Conservation (phyloP, 805 yeast genomes). For the Wickerhamomyces canadensis region DNA sequence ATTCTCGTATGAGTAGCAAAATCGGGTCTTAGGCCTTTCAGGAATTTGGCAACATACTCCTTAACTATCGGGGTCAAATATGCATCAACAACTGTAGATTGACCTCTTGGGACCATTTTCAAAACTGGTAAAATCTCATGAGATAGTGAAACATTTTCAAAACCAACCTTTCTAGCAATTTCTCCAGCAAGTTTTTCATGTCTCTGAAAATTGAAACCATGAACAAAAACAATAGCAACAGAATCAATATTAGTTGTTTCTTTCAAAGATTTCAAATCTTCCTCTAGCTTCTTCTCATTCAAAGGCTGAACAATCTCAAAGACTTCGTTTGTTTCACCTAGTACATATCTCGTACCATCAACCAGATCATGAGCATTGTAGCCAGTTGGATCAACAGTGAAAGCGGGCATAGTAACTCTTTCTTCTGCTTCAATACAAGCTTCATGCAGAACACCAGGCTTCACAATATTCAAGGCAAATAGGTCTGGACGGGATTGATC, state of each 20-base stretch:
- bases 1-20: constrained; percentile 33
- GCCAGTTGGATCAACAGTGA: constrained; percentile 54
- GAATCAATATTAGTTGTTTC: constrained; percentile 25
- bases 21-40: constrained; percentile 29
- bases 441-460: constrained; percentile 40
- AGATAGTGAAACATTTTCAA: constrained; percentile 27
- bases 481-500: constrained; percentile 48
- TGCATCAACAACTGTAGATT: constrained; percentile 38
- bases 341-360: constrained; percentile 31
- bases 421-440: constrained; percentile 44
- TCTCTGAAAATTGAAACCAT: constrained; percentile 31
- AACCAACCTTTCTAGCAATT: constrained; percentile 30
- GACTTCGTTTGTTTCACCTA: constrained; percentile 35
- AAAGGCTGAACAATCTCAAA: constrained; percentile 32
- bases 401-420: constrained; percentile 58
- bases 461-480: constrained; percentile 43
- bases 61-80: constrained; percentile 40
- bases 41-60: constrained; percentile 31
- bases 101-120: constrained; percentile 35
- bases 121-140: constrained; percentile 33
- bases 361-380: constrained; percentile 25
- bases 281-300: constrained; percentile 21
- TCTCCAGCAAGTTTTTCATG: constrained; percentile 32
- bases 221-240: constrained; percentile 30
- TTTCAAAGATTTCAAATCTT: constrained; percentile 17